Evolutionary conservation across 2,329 filamentous ascomycete species (phyloP), one percentile per base, ranked within the genome.

Genomic region (Claviceps humidiphila): DNA sequence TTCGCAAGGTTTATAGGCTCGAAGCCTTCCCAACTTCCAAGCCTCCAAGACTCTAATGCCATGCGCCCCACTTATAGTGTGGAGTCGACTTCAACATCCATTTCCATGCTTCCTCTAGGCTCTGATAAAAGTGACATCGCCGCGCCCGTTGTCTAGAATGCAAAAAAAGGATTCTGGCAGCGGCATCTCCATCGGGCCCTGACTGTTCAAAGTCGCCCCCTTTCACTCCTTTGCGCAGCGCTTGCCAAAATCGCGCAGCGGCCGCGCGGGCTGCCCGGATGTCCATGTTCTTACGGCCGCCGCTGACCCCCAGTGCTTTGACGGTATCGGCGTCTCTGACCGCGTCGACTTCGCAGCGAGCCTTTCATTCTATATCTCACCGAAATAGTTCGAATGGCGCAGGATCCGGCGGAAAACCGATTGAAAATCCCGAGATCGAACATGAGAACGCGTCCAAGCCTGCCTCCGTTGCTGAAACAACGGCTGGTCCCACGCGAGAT

Each of bases 251-350:
- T 41, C 41, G 41, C 41, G 40, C 40, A 50, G 30, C 13, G 40
- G 13, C 44, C 13, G 41, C 49, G 11, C 20, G 37, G 43, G 40
- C 54, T 53, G 61, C 53, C 56, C 61, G 64, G 56, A 66, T 66
- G 64, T 58, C 59, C 57, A 56, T 56, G 58, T 57, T 56, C 59
- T 61, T 62, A 57, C 61, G 60, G 52, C 61, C 62, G 52, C 61
- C 62, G 60, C 56, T 65, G 51, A 56, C 60, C 50, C 57, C 60
- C 47, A 56, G 59, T 53, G 52, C 53, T 49, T 49, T 62, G 51
- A 58, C 49, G 54, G 54, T 59, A 48, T 59, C 59, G 59, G 58
- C 55, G 51, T 58, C 58, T 49, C 59, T 55, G 51, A 45, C 52
- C 49, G 53, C 57, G 43, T 17, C 44, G 17, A 20, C 26, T 47